Conservation (phyloP, 805 yeast species). For the Candida stauntonica region DNA sequence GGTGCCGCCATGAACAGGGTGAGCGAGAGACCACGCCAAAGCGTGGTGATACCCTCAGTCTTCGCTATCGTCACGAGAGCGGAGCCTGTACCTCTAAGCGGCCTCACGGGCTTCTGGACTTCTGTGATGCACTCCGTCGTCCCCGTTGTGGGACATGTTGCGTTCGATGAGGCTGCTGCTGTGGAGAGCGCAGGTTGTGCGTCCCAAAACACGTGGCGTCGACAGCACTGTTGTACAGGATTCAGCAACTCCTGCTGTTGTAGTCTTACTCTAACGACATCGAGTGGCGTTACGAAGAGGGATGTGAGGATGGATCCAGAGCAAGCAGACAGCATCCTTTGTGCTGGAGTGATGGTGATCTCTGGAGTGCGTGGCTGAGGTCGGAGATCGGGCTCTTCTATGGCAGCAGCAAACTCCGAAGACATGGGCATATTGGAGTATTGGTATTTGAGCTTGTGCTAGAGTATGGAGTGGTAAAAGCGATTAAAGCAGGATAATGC, state of each 20-base stretch:
- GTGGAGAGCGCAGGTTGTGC: conserved; percentile 11
- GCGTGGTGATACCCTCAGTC: conserved; percentile 69
- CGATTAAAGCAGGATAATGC: no score
- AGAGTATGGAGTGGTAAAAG: background rate
- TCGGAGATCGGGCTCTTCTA: conserved; percentile 18
- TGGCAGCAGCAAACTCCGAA: conserved; percentile 22
- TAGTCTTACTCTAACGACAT: conserved; percentile 69
- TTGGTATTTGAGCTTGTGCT: background rate
- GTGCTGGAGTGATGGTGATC: conserved; percentile 42
- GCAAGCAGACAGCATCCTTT: conserved; percentile 76
- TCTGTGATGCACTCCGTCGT: conserved; percentile 21
- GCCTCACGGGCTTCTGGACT: conserved; percentile 17
- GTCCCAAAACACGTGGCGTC: conserved; percentile 34
- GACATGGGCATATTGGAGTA: conserved; percentile 15
- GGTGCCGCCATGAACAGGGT: conserved; percentile 89
- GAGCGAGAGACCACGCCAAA: conserved; percentile 87
- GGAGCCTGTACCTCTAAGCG: conserved; percentile 63
- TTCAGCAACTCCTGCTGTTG: conserved; percentile 71
- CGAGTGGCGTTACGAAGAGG: conserved; percentile 72
- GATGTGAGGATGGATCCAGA: conserved; percentile 73
- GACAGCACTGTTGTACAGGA: conserved; percentile 39
- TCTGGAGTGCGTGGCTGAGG: conserved; percentile 7
- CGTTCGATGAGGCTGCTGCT: conserved; percentile 13
- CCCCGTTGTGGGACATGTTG: conserved; percentile 5
- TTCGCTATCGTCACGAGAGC: conserved; percentile 63